Percentiles rank a stretch among this genome's conserved stretches.
phyloP scores from a whole-genome alignment of 306 rosid genomes.

The Abrus precatorius region DNA sequence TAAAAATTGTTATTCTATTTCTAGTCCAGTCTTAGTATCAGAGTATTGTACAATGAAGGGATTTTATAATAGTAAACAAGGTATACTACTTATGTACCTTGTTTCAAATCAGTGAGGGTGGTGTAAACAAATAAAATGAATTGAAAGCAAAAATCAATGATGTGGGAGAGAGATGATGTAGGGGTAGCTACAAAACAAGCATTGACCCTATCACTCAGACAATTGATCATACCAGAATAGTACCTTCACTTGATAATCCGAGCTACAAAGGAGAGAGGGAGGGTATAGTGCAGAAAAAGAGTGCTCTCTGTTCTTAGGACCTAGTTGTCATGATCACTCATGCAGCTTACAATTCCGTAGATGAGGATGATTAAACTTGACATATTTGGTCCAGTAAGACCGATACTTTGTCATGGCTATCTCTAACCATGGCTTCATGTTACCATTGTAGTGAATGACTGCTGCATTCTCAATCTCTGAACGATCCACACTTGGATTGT shows the following conservation, averaged over 20 bases:
- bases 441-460: constrained; percentile 93
- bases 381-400: constrained; percentile 89
- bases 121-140: constrained; percentile 76
- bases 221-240: constrained; percentile 47
- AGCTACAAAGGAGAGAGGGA: constrained; percentile 27
- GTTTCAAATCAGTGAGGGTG: constrained; percentile 59
- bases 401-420: constrained; percentile 89
- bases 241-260: constrained; percentile 49
- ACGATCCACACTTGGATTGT: constrained; percentile 85
- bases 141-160: constrained; percentile 67
- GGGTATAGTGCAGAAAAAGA: constrained; percentile 35
- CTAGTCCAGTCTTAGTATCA: constrained; percentile 54
- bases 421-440: constrained; percentile 98
- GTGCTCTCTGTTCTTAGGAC: constrained; percentile 33
- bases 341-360: constrained; percentile 73
- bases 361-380: constrained; percentile 85
- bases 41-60: constrained; percentile 55
- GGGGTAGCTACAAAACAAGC: constrained; percentile 47
- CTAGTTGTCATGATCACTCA: constrained; percentile 56
- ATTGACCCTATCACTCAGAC: constrained; percentile 48
- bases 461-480: constrained; percentile 87
- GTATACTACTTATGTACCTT: constrained; percentile 54
- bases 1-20: constrained; percentile 49
- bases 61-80: constrained; percentile 61
- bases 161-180: constrained; percentile 47